Conservation (phyloP, 2,329 filamentous ascomycete species). For the Thelonectria olida region DNA sequence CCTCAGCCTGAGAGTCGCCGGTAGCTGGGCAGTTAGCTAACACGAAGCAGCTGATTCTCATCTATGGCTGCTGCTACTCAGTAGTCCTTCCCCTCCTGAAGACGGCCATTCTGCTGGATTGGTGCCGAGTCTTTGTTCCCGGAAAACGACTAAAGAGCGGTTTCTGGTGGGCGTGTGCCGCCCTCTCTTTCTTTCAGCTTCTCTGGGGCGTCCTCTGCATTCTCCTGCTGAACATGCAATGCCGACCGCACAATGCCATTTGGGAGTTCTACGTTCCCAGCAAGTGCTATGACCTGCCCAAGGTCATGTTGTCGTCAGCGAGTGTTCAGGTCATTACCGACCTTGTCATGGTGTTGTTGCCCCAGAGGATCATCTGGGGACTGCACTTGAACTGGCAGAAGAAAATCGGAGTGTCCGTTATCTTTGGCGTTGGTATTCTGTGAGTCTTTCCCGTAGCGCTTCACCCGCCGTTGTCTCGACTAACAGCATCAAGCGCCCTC, state of each 20-base stretch:
- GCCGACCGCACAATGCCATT: conserved; percentile 18
- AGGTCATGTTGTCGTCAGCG: conserved; percentile 16
- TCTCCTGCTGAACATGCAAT: conserved; percentile 22
- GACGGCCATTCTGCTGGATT: conserved; percentile 19
- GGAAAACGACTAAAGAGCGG: background rate
- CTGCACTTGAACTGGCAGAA: conserved; percentile 23
- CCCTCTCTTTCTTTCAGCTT: conserved; percentile 12
- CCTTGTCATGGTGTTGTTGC: conserved; percentile 17
- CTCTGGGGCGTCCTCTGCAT: conserved; percentile 21
- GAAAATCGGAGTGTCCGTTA: conserved; percentile 17
- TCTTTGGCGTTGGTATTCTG: conserved; percentile 25
- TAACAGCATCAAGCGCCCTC: conserved; percentile 45
- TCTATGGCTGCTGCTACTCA: conserved; percentile 23
- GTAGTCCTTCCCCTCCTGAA: conserved; percentile 21
- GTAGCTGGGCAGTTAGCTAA: background rate
- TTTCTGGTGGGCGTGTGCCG: conserved; percentile 21
- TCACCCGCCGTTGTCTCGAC: background rate
- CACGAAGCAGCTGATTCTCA: conserved; percentile 9
- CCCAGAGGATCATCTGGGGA: conserved; percentile 23
- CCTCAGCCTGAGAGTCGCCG: background rate
- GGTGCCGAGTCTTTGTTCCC: conserved; percentile 22
- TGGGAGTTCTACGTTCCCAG: conserved; percentile 22
- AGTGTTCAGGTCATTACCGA: conserved; percentile 22
- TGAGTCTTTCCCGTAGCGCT: background rate
- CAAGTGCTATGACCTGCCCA: conserved; percentile 18